Evolutionary conservation across 139 green algal genomes (phyloP).

Genomic region (Chlamydomonas sphaeroides): DNA sequence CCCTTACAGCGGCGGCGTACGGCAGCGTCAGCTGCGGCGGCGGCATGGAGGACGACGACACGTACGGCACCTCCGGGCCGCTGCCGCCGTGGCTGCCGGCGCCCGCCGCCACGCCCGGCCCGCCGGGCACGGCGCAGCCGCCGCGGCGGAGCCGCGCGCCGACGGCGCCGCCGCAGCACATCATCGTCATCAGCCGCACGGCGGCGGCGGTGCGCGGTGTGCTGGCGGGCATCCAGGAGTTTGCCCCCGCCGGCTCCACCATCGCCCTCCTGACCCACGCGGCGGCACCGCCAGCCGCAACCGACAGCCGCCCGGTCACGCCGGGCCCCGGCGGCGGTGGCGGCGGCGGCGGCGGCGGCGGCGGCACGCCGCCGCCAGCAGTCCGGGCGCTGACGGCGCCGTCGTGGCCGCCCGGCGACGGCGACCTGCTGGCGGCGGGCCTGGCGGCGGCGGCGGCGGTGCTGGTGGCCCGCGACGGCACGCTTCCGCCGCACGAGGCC

Average conservation of each 20-base stretch:
- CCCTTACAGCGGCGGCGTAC: too few species aligned
- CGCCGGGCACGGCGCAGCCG: too few species aligned
- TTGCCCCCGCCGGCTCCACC: conserved; percentile 7
- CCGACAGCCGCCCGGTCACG: too few species aligned
- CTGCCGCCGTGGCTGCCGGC: too few species aligned
- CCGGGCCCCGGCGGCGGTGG: neutral
- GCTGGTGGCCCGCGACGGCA: conserved; percentile 17
- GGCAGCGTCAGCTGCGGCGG: too few species aligned
- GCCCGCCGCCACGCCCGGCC: too few species aligned
- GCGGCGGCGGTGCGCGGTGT: conserved; percentile 17
- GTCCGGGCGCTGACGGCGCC: too few species aligned
- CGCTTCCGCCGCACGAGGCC: conserved; percentile 5
- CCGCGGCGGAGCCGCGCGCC: too few species aligned
- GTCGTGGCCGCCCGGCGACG: conserved; percentile 11
- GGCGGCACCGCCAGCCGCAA: neutral
- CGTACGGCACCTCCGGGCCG: too few species aligned
- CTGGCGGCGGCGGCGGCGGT: neutral
- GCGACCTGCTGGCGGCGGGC: conserved; percentile 14
- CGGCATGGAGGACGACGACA: too few species aligned
- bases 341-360: neutral
- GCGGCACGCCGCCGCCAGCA: neutral
- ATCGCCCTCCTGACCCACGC: conserved; percentile 20
- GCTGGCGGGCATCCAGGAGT: conserved; percentile 19
- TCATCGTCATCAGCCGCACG: conserved; percentile 40
- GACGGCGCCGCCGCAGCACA: neutral